phyloP scores from a whole-genome alignment of 2,329 filamentous ascomycete genomes.

The Diaporthe citri region DNA sequence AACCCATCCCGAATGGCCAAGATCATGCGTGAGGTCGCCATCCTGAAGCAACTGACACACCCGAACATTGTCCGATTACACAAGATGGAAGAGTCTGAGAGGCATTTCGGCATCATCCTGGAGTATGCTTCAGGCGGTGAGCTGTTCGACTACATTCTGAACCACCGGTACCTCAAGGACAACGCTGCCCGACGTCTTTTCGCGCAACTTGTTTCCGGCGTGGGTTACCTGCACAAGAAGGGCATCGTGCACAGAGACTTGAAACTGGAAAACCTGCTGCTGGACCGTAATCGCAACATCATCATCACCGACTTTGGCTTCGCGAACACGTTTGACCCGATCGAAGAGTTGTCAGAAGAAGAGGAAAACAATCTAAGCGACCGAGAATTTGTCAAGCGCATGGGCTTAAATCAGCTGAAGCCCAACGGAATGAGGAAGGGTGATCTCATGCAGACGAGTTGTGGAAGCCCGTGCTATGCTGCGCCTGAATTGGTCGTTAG shows the following conservation, averaged over 20 bases:
- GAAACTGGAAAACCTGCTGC: constrained; percentile 93
- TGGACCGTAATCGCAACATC: constrained; percentile 97
- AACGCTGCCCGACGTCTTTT: constrained; percentile 90
- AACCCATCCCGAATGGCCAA: constrained; percentile 93
- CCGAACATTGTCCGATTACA: constrained; percentile 97
- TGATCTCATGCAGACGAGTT: constrained; percentile 99
- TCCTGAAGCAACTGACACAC: constrained; percentile 86
- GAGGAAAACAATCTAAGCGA: constrained; percentile 90
- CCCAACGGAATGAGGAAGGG: constrained; percentile 83
- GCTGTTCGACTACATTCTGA: constrained; percentile 97
- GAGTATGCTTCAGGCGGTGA: constrained; percentile 98
- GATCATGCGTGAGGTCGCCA: constrained; percentile 96
- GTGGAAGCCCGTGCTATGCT: constrained; percentile 97
- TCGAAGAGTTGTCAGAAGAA: constrained; percentile 89
- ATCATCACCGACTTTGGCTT: constrained; percentile 99
- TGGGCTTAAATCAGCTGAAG: constrained; percentile 85
- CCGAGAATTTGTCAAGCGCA: constrained; percentile 87
- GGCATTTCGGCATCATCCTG: constrained; percentile 97
- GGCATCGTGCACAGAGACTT: constrained; percentile 97
- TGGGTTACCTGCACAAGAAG: constrained; percentile 98
- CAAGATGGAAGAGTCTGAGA: constrained; percentile 98
- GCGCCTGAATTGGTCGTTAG: constrained; percentile 97
- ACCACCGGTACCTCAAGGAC: constrained; percentile 96
- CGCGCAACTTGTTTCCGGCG: constrained; percentile 94
- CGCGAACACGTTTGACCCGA: constrained; percentile 94